Base-by-base conservation (phyloP, 208 protist species). In the Entamoeba invadens region DNA sequence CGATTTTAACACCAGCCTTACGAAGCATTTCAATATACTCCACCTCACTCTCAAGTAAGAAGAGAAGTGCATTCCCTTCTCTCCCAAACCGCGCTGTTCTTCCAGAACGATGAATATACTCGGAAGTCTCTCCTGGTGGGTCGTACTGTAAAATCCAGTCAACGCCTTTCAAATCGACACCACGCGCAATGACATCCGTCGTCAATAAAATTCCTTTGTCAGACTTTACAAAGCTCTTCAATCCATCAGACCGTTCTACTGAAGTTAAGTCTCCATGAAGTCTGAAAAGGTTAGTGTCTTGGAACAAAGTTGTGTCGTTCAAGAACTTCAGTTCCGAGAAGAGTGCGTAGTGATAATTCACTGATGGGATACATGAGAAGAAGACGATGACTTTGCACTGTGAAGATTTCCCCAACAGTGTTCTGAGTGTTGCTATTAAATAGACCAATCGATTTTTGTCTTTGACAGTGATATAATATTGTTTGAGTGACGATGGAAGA, bases 161-260 rank as follows among this genome's bases (percentile, higher is more conserved):
- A 50, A 95, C 77, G 31, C 46, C 51, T 42, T 93, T 94, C 45
- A 98, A 96, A 95, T 98, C 97, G 0, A 98, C 94, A 46, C 97
- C 97, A 92, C 97, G 95, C 8, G 97, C 95, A 35, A 97, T 97
- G 2, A 98, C 96, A 96, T 98, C 97, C 10, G 97, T 98, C 44
- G 96, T 96, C 31, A 93, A 87, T 16, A 93, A 42, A 5, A 93
- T 45, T 0, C 31, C 92, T 45, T 38, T 16, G 0, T 35, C 3
- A 42, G 6, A n/a, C 25, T 47, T 31, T 8, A n/a, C 51, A 87
- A 91, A 93, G 10, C 35, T 91, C 42, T 44, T 12, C 57, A 77
- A 42, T 8, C 57, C 57, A 77, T 77, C 57, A 77, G 25, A n/a
- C 38, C 57, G 10, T 77, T 77, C 57, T n/a, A 77, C 57, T 42